phyloP scores from a whole-genome alignment of 495 filamentous ascomycete species.

The Terfezia claveryi region DNA sequence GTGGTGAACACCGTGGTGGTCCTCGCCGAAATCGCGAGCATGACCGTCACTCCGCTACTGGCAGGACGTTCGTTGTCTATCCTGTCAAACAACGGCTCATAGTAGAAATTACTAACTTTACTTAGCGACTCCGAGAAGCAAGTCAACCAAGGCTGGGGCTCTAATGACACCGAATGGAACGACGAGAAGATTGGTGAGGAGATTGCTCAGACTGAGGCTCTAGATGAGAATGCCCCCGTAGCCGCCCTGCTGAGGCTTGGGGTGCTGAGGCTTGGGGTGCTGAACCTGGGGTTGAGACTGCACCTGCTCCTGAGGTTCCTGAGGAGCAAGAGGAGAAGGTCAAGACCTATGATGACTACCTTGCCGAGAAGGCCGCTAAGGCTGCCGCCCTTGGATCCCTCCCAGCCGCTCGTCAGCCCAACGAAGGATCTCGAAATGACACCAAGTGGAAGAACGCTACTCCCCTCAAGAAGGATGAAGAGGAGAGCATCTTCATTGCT shows the following conservation, averaged over 20 bases:
- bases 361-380: conserved; percentile 67
- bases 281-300: conserved; percentile 23
- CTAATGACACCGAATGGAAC: conserved; percentile 47
- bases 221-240: conserved; percentile 28
- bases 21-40: conserved; percentile 36
- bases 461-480: conserved; percentile 46
- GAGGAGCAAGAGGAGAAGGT: conserved; percentile 65
- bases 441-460: conserved; percentile 86
- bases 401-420: conserved; percentile 53
- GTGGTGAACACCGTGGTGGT: conserved; percentile 19
- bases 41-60: conserved; percentile 63
- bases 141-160: conserved; percentile 76
- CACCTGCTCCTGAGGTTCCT: conserved; percentile 15
- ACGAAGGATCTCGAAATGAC: conserved; percentile 63
- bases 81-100: conserved; percentile 9
- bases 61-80: conserved; percentile 35
- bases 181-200: conserved; percentile 75
- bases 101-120: background rate
- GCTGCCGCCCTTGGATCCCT: conserved; percentile 45
- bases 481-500: conserved; percentile 54
- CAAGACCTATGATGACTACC: conserved; percentile 71
- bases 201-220: conserved; percentile 64
- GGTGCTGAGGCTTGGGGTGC: background rate
- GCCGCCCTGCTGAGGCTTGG: conserved; percentile 20
- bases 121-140: conserved; percentile 76